Evolutionary conservation across 306 rosid species (phyloP).

Genomic region (Acacia melanoxylon): DNA sequence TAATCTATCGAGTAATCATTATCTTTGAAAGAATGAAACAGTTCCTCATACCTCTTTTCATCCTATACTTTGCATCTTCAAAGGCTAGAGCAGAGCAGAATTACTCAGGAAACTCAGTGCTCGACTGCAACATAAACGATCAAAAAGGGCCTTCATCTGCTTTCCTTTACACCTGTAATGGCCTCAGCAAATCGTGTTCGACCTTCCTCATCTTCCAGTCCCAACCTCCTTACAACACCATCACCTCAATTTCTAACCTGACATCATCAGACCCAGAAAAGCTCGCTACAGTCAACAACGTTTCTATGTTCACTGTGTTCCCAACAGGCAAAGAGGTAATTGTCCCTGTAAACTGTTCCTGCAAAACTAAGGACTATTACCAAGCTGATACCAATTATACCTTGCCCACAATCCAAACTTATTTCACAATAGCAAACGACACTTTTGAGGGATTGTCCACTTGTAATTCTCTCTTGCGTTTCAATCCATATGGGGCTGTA

Average conservation of each 20-base stretch:
- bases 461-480: constrained; percentile 53
- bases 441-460: constrained; percentile 61
- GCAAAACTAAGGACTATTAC: constrained; percentile 43
- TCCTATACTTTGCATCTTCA: neutral
- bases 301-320: constrained; percentile 24
- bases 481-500: constrained; percentile 38
- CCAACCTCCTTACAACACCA: constrained; percentile 46
- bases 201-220: constrained; percentile 64
- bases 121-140: constrained; percentile 30
- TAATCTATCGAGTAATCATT: neutral
- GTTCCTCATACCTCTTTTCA: constrained; percentile 21
- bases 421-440: constrained; percentile 34
- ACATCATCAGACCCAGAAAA: constrained; percentile 48
- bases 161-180: constrained; percentile 63
- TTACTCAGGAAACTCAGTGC: constrained; percentile 40
- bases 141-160: constrained; percentile 43
- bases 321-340: constrained; percentile 50
- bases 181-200: constrained; percentile 41
- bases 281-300: constrained; percentile 50
- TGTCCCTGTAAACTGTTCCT: constrained; percentile 61
- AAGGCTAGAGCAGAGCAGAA: constrained; percentile 40
- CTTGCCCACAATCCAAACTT: constrained; percentile 11
- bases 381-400: constrained; percentile 44
- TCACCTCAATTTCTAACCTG: constrained; percentile 52
- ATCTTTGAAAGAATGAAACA: constrained; percentile 17